phyloP scores from a whole-genome alignment of 352 stramenopile genomes.

The Lagenidium sp. region DNA sequence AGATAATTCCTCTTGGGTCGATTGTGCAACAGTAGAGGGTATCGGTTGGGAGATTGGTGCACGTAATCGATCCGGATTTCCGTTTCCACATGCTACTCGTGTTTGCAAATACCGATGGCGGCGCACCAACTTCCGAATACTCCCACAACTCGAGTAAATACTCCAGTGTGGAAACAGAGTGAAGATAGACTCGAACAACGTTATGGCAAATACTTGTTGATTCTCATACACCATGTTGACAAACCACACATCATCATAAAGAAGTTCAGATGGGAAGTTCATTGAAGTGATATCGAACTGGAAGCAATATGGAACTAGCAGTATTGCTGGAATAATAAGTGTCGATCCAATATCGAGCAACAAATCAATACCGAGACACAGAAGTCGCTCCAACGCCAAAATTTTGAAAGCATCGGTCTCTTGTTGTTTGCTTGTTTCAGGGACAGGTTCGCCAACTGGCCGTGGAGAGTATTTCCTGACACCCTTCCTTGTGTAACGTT shows the following conservation, averaged over 20 bases:
- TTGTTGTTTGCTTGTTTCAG: too few species aligned
- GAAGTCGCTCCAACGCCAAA: slow-evolving; percentile 4
- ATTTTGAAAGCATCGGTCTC: background rate
- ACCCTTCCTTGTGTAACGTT: too few species aligned
- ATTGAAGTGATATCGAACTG: slow-evolving; percentile 17
- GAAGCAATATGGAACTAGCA: slow-evolving; percentile 15
- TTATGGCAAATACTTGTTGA: slow-evolving; percentile 18
- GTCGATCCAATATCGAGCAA: slow-evolving; percentile 11
- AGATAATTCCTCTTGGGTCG: background rate
- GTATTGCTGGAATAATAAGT: slow-evolving; percentile 17
- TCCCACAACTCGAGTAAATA: slow-evolving; percentile 4
- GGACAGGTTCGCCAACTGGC: background rate
- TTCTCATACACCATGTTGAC: slow-evolving; percentile 28
- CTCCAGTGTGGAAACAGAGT: slow-evolving; percentile 9
- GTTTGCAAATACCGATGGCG: background rate
- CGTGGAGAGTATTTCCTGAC: slow-evolving; percentile 1
- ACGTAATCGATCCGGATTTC: background rate
- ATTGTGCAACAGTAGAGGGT: background rate
- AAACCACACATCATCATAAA: slow-evolving; percentile 31
- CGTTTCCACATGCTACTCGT: background rate
- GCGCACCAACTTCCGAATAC: background rate
- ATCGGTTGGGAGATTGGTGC: background rate
- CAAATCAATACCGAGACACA: slow-evolving; percentile 14
- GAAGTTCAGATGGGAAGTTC: slow-evolving; percentile 13
- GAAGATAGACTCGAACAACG: slow-evolving; percentile 1